Base-by-base conservation (phyloP, 495 filamentous ascomycete species). In the Lophiotrema nucula region DNA sequence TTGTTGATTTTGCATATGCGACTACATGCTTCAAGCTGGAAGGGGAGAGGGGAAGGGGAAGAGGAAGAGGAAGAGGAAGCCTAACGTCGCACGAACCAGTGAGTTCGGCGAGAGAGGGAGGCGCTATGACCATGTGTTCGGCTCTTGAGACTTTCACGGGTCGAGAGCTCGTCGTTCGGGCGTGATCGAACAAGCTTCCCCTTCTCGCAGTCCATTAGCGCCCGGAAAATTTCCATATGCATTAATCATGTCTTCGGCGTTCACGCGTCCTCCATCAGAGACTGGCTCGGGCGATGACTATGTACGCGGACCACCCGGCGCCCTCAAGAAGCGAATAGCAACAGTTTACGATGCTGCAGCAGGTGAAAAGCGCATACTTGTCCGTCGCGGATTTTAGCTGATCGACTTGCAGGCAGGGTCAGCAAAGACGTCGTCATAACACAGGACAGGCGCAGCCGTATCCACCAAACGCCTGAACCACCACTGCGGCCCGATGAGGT, bases 281-380 rank as follows among this genome's bases (percentile, higher is more conserved):
- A 18, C 24, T 11, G 33, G 31, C 18, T 43, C 33, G 16, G 51
- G 33, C 18, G 35, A 42, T 48, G 58, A 56, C 2, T 10, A 27
- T 12, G 39, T 42, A 19, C 25, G 18, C n/a, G 31, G 31, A 43
- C 10, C 39, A 43, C 21, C 35, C 24, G 18, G 13, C 16, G 8
- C 12, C 50, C 15, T 18, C 42, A 26, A 49, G 33, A 13, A 6
- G 16, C 38, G 50, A 35, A 54, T 33, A 37, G 18, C 58, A 31
- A 89, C 76, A 41, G 72, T 95, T 26, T 95, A 90, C 69, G 89
- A 96, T 74, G 87, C 86, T 28, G 82, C 91, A 41, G 89, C 88
- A 56, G 88, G 89, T 89, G 73, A 15, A n/a, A n/a, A n/a, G n/a
- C n/a, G n/a, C n/a, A n/a, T n/a, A n/a, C n/a, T n/a, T n/a, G n/a